Base-by-base conservation (phyloP, 2,329 filamentous ascomycete genomes). In the Colletotrichum melonis region DNA sequence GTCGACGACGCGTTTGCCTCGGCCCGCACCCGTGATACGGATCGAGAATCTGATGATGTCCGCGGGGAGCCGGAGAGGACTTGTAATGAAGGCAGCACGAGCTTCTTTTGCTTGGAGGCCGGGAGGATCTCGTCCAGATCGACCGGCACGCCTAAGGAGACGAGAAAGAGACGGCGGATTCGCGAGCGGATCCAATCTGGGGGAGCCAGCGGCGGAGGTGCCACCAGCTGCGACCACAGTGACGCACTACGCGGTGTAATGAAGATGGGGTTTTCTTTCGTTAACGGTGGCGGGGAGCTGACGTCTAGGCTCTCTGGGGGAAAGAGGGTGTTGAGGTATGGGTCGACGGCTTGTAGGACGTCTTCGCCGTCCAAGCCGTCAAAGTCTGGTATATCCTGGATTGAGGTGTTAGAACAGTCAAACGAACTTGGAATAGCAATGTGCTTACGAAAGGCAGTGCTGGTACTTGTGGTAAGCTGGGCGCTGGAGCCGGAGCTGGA, bases 171-270 rank as follows among this genome's bases (percentile, higher is more conserved):
- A 32, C 97, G 94, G 66, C 97, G 92, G 78, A 98, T 99, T 64
- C 95, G 94, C 65, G 95, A 98, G 76, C 97, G 94, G 72, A 98
- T 97, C 97, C 97, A 99, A 82, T 99, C 97, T 0, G 97, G 96
- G 6, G 97, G 97, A 79, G 98, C 95, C 49, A 99, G 90, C 2
- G 97, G 95, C 2, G 97, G 97, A 24, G 97, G 96, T 2, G 96
- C 96, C 35, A 98, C 95, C 5, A 99, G 91, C 85, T 99, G 97
- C 54, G 95, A 95, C 97, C 97, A 99, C 42, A 99, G 88, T 0
- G 97, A 98, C 69, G 94, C 92, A 74, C 94, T 97, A 72, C 95
- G 92, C 65, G 95, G 93, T 54, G 94, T 97, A 67, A 94, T 91
- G 83, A 98, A 97, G 63, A 95, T 89, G 57, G 93, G 86, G 74